Percentiles rank a stretch among this genome's conserved stretches.
phyloP scores from a whole-genome alignment of 2,329 filamentous ascomycete species.

The Achaetomium macrosporum region DNA sequence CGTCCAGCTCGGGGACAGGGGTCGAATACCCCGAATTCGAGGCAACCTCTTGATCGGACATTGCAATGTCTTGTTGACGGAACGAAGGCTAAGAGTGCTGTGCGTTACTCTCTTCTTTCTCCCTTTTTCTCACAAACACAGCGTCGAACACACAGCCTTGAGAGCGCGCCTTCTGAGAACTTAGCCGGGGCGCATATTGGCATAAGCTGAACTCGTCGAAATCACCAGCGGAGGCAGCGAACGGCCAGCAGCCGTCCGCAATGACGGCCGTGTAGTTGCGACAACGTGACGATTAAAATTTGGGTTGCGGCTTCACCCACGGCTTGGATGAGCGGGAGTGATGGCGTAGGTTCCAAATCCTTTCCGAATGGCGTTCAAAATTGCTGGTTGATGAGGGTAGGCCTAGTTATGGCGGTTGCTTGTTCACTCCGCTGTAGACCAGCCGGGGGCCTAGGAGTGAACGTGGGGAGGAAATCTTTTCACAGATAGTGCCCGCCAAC shows the following conservation, averaged over 20 bases:
- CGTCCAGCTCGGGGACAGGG: conserved; percentile 75
- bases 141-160: conserved; percentile 20
- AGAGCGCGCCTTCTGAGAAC: conserved; percentile 18
- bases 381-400: conserved; percentile 2
- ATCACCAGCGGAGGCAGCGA: conserved; percentile 31
- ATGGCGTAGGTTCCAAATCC: not conserved
- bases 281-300: conserved; percentile 12
- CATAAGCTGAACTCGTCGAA: conserved; percentile 11
- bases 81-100: not conserved
- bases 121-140: conserved; percentile 2
- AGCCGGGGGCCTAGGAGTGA: conserved; percentile 87
- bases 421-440: conserved; percentile 95
- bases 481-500: conserved; percentile 42
- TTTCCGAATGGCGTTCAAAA: conserved; percentile 10
- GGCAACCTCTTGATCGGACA: conserved; percentile 63
- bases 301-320: conserved; percentile 6
- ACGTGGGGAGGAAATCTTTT: conserved; percentile 68
- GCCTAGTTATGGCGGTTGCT: conserved; percentile 91
- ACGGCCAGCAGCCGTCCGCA: conserved; percentile 31
- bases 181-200: conserved; percentile 27
- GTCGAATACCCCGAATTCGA: conserved; percentile 63
- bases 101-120: not conserved
- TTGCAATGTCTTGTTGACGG: conserved; percentile 27
- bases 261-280: conserved; percentile 15
- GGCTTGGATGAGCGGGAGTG: conserved; percentile 4